These are phyloP conservation scores for Sequoia sempervirens DNA, from an alignment of 75 land plant species.

Conservation along the genomic window DNA sequence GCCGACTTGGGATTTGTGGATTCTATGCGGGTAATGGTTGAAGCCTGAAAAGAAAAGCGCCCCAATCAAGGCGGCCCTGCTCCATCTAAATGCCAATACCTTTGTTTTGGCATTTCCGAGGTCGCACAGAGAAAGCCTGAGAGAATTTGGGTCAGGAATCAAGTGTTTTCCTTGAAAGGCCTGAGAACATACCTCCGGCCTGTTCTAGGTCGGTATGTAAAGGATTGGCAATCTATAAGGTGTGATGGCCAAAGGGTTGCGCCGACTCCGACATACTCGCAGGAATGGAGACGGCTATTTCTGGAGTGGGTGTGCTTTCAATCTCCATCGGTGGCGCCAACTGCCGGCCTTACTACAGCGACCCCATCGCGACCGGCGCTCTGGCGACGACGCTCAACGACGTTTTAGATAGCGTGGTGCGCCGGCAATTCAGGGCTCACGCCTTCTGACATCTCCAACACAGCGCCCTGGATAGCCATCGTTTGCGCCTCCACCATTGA, in stretches of 20 bases:
- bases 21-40: no score
- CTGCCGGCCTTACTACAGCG: background rate
- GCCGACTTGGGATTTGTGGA: no score
- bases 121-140: no score
- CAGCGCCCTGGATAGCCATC: conserved; percentile 39
- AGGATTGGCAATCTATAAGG: conserved; percentile 29
- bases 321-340: conserved; percentile 28
- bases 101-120: no score
- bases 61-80: no score
- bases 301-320: conserved; percentile 43
- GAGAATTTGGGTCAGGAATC: no score
- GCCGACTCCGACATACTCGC: conserved; percentile 34
- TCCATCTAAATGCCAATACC: no score
- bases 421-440: conserved; percentile 32
- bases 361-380: conserved; percentile 25
- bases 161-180: no score
- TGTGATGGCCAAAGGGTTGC: conserved; percentile 13
- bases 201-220: no score
- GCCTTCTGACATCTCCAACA: conserved; percentile 12
- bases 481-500: conserved; percentile 39
- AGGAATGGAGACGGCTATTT: conserved; percentile 31
- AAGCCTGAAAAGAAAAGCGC: no score
- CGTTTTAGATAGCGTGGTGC: background rate
- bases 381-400: background rate
- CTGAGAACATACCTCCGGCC: no score